Conservation (phyloP, 2,329 filamentous ascomycete species). For the Botryosphaeria agaves region DNA sequence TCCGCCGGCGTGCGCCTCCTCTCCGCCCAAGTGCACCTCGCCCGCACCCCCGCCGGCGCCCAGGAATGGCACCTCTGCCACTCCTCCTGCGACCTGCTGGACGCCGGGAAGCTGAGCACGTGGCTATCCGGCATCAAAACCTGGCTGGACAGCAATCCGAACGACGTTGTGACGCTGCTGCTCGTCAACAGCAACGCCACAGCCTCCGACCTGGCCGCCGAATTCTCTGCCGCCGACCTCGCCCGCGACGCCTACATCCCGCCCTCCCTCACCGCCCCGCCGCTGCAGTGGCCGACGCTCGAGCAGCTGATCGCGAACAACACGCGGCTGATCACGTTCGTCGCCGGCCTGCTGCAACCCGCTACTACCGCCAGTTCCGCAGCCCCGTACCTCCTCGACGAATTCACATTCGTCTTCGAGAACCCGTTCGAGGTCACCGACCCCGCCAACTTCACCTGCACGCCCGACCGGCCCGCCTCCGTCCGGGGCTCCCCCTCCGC, state of each 20-base stretch:
- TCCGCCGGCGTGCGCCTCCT: slow-evolving; percentile 55
- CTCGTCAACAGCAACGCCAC: slow-evolving; percentile 51
- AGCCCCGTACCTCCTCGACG: slow-evolving; percentile 42
- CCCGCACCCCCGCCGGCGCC: slow-evolving; percentile 16
- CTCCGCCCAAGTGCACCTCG: slow-evolving; percentile 56
- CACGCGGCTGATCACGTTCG: slow-evolving; percentile 51
- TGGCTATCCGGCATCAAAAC: slow-evolving; percentile 48
- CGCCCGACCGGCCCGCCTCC: slow-evolving; percentile 43
- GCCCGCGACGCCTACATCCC: slow-evolving; percentile 43
- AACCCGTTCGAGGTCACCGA: slow-evolving; percentile 48
- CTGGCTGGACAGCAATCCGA: slow-evolving; percentile 53
- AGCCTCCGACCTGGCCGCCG: slow-evolving; percentile 35
- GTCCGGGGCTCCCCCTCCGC: slow-evolving; percentile 26
- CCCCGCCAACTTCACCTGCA: slow-evolving; percentile 53
- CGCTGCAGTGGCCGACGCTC: slow-evolving; percentile 51
- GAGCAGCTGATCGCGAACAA: slow-evolving; percentile 45
- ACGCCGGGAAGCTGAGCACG: slow-evolving; percentile 45
- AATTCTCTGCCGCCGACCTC: slow-evolving; percentile 42
- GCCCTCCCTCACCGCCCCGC: slow-evolving; percentile 21
- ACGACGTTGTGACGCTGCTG: slow-evolving; percentile 60
- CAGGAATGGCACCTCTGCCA: slow-evolving; percentile 50
- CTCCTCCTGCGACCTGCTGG: slow-evolving; percentile 46
- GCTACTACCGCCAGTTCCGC: slow-evolving; percentile 14
- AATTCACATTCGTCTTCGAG: slow-evolving; percentile 55
- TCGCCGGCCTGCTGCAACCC: slow-evolving; percentile 31